Evolutionary conservation across 306 rosid species (phyloP), one percentile per base, ranked within the genome.

Genomic region (Cercis canadensis): DNA sequence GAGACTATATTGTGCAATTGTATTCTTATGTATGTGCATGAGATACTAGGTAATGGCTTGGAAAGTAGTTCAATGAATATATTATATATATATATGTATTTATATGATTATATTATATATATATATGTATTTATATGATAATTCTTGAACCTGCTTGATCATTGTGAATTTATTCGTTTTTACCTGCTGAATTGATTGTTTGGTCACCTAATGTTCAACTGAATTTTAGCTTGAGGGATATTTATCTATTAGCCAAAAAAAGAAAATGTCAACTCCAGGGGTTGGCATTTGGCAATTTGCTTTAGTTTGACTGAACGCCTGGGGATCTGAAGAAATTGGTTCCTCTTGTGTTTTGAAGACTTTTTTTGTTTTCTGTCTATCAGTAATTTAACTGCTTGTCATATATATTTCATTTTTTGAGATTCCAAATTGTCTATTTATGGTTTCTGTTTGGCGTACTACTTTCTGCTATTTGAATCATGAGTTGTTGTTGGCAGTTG

Each of bases 401-500:
- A 47, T 61, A 40, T n/a, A 24, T 12, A 15, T 57, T 50, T 71
- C 29, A 14, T 43, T 52, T 7, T 44, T 24, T 24, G 29, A 24
- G 24, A 40, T 24, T 8, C 62, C 36, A 43, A 17, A 39, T 19
- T 16, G 24, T 70, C 45, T 59, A 17, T 73, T n/a, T 47, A 15
- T 36, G 16, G 39, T 52, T 33, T 54, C 55, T 39, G 4, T 72
- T 24, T 51, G 34, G 17, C 44, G 16, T 39, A 57, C 31, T 51
- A 47, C 37, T 71, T 80, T 73, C 39, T 53, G 18, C 61, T 41
- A 7, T 64, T 59, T 61, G 67, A 44, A 45, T 53, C 69, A 53
- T 15, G 43, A 64, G 24, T 75, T 70, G 54, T 75, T 60, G 46
- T 84, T 81, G 83, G 77, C 89, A 95, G 99, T 62, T 95, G 97